Conservation (phyloP, 768 basidiomycete species). For the Postia placenta region DNA sequence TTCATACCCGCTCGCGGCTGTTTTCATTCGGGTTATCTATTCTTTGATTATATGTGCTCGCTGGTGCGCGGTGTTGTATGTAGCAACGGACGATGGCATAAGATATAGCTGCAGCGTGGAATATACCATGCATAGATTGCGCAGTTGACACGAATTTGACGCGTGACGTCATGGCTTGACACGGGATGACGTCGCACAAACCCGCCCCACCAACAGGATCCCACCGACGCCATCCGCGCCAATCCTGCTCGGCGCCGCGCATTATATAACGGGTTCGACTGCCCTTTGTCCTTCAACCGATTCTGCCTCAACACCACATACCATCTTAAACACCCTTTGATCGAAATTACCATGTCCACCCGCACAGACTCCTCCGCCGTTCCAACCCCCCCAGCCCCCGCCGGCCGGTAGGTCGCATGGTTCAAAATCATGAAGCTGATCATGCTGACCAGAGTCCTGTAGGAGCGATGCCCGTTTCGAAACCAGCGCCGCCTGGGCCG, state of each 20-base stretch:
- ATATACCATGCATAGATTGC: neutral
- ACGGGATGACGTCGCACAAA: neutral
- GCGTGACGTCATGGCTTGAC: slow-evolving; percentile 1
- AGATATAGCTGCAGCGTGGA: neutral
- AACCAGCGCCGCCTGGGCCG: slow-evolving; percentile 52
- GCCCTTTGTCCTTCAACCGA: neutral
- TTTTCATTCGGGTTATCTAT: neutral
- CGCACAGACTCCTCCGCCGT: neutral
- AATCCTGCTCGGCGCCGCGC: neutral
- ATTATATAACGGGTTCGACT: neutral
- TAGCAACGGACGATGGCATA: too few species aligned
- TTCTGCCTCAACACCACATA: neutral
- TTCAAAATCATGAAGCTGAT: neutral
- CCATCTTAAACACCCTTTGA: neutral
- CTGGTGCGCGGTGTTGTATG: neutral
- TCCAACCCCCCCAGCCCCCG: neutral
- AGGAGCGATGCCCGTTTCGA: slow-evolving; percentile 31
- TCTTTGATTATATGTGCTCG: neutral
- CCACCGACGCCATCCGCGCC: neutral
- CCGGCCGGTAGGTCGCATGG: neutral
- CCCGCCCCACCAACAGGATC: neutral
- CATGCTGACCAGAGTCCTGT: neutral
- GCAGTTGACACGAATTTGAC: neutral
- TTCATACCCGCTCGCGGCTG: neutral
- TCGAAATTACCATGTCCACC: neutral